Conservation (phyloP, 75 land plant species). For the Isoetes taiwanensis region DNA sequence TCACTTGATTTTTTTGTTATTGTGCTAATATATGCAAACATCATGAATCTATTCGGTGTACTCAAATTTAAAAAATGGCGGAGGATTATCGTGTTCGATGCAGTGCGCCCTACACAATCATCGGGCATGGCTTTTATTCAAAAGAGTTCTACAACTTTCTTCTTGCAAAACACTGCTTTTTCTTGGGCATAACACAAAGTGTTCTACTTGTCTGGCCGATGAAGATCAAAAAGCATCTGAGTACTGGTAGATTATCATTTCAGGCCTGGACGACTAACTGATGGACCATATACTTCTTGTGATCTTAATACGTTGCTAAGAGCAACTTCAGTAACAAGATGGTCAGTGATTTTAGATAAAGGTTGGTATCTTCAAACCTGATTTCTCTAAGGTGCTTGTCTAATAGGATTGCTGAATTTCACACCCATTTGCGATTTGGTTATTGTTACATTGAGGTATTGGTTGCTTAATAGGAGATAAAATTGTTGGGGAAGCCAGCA, state of each 20-base stretch:
- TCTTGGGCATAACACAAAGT: too few relatives aligned
- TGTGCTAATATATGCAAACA: too few relatives aligned
- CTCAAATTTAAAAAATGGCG: conserved; percentile 3
- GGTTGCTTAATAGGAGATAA: not conserved
- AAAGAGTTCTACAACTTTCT: too few relatives aligned
- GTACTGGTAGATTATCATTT: not conserved
- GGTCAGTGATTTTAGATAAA: not conserved
- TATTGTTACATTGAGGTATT: too few relatives aligned
- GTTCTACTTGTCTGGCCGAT: too few relatives aligned
- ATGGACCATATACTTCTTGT: conserved; percentile 2
- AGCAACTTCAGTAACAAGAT: not conserved
- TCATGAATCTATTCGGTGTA: conserved; percentile 5
- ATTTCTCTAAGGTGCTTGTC: too few relatives aligned
- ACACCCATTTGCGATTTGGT: too few relatives aligned
- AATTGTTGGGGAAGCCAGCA: conserved; percentile 3
- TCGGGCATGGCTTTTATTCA: not conserved
- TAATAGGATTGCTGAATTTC: too few relatives aligned
- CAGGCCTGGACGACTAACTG: conserved; percentile 5
- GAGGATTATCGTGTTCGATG: not conserved
- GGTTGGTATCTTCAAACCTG: not conserved
- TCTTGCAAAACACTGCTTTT: too few relatives aligned
- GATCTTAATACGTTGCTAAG: conserved; percentile 3
- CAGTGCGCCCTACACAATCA: not conserved
- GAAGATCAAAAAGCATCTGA: not conserved
- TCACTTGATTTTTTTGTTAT: not conserved